Base-by-base conservation (phyloP, 441 rosid genomes). In the Euphorbia celastroides region DNA sequence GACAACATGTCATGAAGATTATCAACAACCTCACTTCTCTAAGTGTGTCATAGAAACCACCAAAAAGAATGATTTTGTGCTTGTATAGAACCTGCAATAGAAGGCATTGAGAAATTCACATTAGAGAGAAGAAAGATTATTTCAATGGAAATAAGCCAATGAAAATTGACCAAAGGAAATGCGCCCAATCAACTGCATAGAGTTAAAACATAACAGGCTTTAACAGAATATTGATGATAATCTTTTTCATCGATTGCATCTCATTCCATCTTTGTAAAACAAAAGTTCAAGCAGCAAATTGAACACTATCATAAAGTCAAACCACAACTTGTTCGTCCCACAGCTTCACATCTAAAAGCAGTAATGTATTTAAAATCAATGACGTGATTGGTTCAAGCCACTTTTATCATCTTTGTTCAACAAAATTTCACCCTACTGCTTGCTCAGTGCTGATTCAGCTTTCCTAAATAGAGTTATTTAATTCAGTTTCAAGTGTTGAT, bases 41-140 rank as follows among this genome's bases (percentile, higher is more conserved):
- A 55, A 93, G 93, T 58, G 99, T 93, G 71, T 93, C 97, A 68
- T 93, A 93, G 84, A 93, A 93, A 79, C 99, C 99, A 68, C 99
- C 99, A 70, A 93, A 93, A 74, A 89, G 75, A 68, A 93, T 77
- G 72, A 93, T 84, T 84, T 93, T 91, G 84, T 91, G 97, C 88
- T 91, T 91, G 82, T 93, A 86, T 54, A 91, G 75, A 72, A 93
- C 92, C 99, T 93, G 95, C 69, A 81, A 58, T 14, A 62, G 62
- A 76, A 41, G 66, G 28, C 8, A 65, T 22, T 65, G 64, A 31
- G 22, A 57, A 28, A n/a, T 19, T 25, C 6, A 54, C 11, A 64
- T 73, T 51, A 60, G 64, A 70, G 70, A 56, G 72, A 66, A 50
- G 51, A 6, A 46, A 27, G 7, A 19, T 30, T 36, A 27, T 38